These are phyloP conservation scores for Phallus indusiatus DNA, from an alignment of 768 basidiomycete genomes.

Conservation along the genomic window DNA sequence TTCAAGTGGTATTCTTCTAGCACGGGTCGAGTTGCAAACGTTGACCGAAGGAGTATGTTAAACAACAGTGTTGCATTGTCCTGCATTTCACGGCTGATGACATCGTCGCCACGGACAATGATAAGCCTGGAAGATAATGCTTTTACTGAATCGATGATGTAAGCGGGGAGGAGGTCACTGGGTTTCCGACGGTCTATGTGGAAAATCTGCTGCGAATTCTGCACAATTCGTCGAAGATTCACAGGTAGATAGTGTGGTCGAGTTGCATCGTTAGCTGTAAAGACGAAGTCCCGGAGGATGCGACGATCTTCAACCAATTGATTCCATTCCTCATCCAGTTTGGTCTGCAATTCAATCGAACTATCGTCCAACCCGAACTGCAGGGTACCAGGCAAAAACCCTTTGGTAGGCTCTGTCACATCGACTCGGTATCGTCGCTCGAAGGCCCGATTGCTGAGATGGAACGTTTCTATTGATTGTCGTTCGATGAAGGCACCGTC, in stretches of 20 bases:
- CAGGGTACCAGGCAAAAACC: constrained; percentile 70
- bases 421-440: constrained; percentile 93
- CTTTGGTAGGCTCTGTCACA: constrained; percentile 72
- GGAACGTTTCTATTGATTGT: constrained; percentile 87
- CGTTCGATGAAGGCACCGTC: constrained; percentile 97
- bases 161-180: constrained; percentile 80
- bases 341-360: constrained; percentile 71
- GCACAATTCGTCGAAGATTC: constrained; percentile 90
- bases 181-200: constrained; percentile 92
- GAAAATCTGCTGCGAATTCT: constrained; percentile 94
- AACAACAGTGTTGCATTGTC: constrained; percentile 85
- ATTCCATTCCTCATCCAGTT: constrained; percentile 70
- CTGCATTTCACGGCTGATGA: constrained; percentile 68
- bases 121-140: constrained; percentile 69
- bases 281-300: constrained; percentile 72
- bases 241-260: constrained; percentile 85
- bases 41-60: constrained; percentile 86
- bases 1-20: constrained; percentile 84
- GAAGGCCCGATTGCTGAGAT: constrained; percentile 71
- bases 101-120: constrained; percentile 81
- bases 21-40: constrained; percentile 79
- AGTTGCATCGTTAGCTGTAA: constrained; percentile 63
- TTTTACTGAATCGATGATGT: constrained; percentile 73
- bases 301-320: constrained; percentile 67
- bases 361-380: constrained; percentile 85